phyloP scores from a whole-genome alignment of 1,284 basidiomycete species.

The Austropuccinia psidii region DNA sequence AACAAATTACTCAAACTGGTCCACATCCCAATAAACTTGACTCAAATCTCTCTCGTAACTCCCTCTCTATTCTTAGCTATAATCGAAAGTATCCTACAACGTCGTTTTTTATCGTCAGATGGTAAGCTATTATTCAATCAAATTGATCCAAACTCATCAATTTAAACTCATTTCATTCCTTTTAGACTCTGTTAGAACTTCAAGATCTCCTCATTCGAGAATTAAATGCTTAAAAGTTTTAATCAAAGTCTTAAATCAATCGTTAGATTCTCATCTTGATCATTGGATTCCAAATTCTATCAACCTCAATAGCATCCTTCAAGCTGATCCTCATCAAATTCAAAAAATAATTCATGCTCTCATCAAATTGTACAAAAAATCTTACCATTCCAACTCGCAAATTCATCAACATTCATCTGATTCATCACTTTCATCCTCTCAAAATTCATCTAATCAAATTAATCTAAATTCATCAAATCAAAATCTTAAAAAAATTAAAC shows the following conservation, averaged over 20 bases:
- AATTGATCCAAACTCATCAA: not conserved
- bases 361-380: constrained; percentile 12
- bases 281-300: constrained; percentile 10
- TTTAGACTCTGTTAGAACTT: constrained; percentile 7
- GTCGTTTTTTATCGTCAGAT: constrained; percentile 17
- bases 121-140: not conserved
- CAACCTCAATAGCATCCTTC: not conserved
- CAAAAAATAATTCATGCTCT: constrained; percentile 18
- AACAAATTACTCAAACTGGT: constrained; percentile 11
- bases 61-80: constrained; percentile 25
- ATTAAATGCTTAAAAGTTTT: constrained; percentile 18
- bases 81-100: constrained; percentile 17
- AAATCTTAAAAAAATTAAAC: not conserved
- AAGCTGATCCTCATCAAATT: not conserved
- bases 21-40: constrained; percentile 16
- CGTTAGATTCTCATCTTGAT: not conserved
- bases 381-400: not conserved
- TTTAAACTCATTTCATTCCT: not conserved
- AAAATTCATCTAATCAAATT: not conserved
- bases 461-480: not conserved
- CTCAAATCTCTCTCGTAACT: constrained; percentile 4
- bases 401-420: not conserved
- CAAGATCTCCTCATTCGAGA: constrained; percentile 5
- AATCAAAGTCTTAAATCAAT: not conserved
- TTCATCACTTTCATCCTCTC: not conserved